Conservation (phyloP, 2,329 filamentous ascomycete species). For the Xylaria sp. region DNA sequence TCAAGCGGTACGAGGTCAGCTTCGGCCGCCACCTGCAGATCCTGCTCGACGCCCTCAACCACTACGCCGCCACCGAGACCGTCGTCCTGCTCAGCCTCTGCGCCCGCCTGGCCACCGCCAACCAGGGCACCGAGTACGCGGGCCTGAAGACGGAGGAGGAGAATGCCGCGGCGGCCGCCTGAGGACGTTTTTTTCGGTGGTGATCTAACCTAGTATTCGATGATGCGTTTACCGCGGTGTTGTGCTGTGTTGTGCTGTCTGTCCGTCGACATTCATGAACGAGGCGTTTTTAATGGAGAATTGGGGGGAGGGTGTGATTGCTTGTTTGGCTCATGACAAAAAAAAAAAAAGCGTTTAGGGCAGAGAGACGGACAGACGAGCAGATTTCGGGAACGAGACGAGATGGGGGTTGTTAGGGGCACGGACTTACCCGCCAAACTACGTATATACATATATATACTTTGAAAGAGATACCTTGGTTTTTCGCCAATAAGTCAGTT, state of each 20-base stretch:
- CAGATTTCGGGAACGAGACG: too few species aligned
- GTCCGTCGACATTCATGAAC: neutral
- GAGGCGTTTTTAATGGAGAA: neutral
- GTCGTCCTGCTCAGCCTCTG: conserved; percentile 90
- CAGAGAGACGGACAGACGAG: neutral
- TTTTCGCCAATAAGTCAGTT: too few species aligned
- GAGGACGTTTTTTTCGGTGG: conserved; percentile 4
- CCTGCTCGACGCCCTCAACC: conserved; percentile 90
- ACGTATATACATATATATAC: too few species aligned
- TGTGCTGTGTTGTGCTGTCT: too few species aligned
- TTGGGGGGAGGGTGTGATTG: too few species aligned
- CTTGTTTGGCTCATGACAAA: too few species aligned
- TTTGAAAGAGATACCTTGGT: too few species aligned
- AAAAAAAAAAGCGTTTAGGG: neutral
- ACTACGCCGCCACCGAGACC: conserved; percentile 96
- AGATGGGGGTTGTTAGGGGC: too few species aligned
- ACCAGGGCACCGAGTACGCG: conserved; percentile 71
- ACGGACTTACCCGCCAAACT: too few species aligned
- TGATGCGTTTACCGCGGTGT: too few species aligned
- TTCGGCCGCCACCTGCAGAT: conserved; percentile 93
- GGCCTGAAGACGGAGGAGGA: conserved; percentile 64
- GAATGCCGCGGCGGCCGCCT: conserved; percentile 24
- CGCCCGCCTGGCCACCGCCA: conserved; percentile 78
- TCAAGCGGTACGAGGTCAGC: conserved; percentile 90
- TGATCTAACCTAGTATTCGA: too few species aligned